A percentile compares a stretch with the other conserved stretches of the same genome.
phyloP scores from a whole-genome alignment of 2,329 filamentous ascomycete genomes.

The Xylariaceae sp. region DNA sequence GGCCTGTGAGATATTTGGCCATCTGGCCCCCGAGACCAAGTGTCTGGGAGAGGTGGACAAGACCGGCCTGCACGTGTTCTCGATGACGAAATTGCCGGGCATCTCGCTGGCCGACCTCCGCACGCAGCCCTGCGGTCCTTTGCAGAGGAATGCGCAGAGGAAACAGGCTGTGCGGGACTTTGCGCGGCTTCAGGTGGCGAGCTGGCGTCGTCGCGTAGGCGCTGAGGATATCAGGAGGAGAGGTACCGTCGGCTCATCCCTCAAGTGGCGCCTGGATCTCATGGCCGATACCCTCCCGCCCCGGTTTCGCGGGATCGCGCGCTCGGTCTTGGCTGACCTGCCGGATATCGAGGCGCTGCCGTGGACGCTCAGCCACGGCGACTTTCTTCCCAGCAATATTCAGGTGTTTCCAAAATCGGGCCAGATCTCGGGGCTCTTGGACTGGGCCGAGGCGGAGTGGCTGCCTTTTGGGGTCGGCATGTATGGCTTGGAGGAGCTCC shows the following conservation, averaged over 20 bases:
- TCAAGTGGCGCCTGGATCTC: slow-evolving; percentile 30
- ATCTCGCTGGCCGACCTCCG: slow-evolving; percentile 30
- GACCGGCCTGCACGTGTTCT: slow-evolving; percentile 30
- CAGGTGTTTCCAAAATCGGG: slow-evolving; percentile 39
- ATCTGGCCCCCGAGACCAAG: slow-evolving; percentile 33
- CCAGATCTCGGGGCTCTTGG: slow-evolving; percentile 45
- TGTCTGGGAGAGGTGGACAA: slow-evolving; percentile 28
- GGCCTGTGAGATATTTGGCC: slow-evolving; percentile 32
- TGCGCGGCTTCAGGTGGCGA: slow-evolving; percentile 31
- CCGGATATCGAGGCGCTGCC: slow-evolving; percentile 35
- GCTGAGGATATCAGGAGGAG: slow-evolving; percentile 11
- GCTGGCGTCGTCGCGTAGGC: slow-evolving; percentile 24
- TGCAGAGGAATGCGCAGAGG: slow-evolving; percentile 10
- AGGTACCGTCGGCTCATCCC: slow-evolving; percentile 32
- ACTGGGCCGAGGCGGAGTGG: slow-evolving; percentile 58
- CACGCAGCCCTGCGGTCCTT: slow-evolving; percentile 4
- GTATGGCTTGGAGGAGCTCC: slow-evolving; percentile 53
- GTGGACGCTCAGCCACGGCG: slow-evolving; percentile 53
- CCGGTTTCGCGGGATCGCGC: slow-evolving; percentile 23
- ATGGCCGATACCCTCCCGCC: slow-evolving; percentile 29
- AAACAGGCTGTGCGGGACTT: slow-evolving; percentile 32
- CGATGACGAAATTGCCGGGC: slow-evolving; percentile 34
- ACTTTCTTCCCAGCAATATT: slow-evolving; percentile 51
- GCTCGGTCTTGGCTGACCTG: slow-evolving; percentile 21
- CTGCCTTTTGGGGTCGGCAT: slow-evolving; percentile 52